These are phyloP conservation scores for Collybiopsis confluens DNA, from an alignment of 768 basidiomycete species.

Conservation along the genomic window DNA sequence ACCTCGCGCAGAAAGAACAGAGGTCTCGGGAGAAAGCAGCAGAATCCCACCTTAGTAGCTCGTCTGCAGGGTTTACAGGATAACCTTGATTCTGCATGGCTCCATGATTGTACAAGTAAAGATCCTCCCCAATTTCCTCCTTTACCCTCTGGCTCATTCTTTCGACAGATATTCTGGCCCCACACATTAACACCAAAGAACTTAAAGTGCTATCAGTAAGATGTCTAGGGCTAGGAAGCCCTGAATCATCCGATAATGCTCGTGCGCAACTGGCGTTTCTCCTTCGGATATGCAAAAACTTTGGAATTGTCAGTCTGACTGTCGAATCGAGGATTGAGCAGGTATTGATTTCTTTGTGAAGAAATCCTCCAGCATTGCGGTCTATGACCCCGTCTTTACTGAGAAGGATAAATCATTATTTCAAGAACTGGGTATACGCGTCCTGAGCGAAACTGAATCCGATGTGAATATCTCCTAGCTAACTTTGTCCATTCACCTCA, in stretches of 20 bases:
- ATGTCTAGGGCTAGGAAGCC: slow-evolving; percentile 7
- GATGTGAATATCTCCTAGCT: too few relatives aligned
- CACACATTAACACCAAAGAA: background rate
- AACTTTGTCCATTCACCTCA: too few relatives aligned
- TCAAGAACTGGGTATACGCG: background rate
- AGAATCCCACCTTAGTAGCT: background rate
- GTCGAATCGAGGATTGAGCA: background rate
- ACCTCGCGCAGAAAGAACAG: background rate
- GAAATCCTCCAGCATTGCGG: background rate
- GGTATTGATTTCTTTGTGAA: background rate
- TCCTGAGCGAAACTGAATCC: background rate
- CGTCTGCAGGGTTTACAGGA: background rate
- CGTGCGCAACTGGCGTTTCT: slow-evolving; percentile 6
- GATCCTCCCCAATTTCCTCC: background rate
- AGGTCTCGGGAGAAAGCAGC: background rate
- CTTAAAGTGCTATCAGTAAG: background rate
- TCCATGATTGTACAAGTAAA: background rate
- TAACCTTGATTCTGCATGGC: background rate
- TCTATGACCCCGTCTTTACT: slow-evolving; percentile 5
- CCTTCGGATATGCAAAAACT: background rate
- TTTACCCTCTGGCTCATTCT: background rate
- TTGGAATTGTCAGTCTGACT: background rate
- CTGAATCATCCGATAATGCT: slow-evolving; percentile 6
- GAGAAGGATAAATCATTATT: slow-evolving; percentile 3
- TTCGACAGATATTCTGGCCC: background rate